Evolutionary conservation across 768 basidiomycete genomes (phyloP).

Genomic region (Rickenella mellea): DNA sequence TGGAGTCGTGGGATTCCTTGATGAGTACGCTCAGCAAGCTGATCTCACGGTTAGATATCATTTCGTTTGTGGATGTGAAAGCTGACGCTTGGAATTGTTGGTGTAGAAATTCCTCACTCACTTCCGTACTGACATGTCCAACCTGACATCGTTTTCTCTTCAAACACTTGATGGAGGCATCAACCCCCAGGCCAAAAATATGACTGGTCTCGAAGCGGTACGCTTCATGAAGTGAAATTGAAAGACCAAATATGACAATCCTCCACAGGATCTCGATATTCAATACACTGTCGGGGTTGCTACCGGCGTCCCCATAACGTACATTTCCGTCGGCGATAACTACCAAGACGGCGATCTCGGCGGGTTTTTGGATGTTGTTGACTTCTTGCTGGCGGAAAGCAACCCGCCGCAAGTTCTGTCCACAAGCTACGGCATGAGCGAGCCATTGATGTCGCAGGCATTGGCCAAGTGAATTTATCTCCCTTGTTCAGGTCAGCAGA

Average conservation of each 20-base stretch:
- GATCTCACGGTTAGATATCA: conserved; percentile 8
- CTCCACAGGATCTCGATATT: conserved; percentile 12
- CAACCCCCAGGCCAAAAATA: conserved; percentile 5
- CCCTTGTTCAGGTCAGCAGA: neutral
- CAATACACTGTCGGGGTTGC: conserved; percentile 14
- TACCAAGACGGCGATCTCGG: conserved; percentile 4
- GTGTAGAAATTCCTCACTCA: conserved; percentile 6
- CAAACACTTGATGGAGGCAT: conserved; percentile 13
- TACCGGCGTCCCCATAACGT: conserved; percentile 6
- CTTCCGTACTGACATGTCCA: conserved; percentile 7
- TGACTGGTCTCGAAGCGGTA: conserved; percentile 14
- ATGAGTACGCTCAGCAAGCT: conserved; percentile 10
- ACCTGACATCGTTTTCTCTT: conserved; percentile 7
- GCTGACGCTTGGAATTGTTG: neutral
- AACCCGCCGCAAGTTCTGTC: conserved; percentile 8
- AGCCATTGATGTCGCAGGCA: conserved; percentile 2
- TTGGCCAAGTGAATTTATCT: conserved; percentile 5
- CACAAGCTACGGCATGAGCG: conserved; percentile 7
- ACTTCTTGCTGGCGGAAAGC: conserved; percentile 8
- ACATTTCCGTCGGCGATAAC: conserved; percentile 9
- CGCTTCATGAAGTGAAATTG: neutral
- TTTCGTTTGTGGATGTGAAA: neutral
- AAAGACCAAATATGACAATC: neutral
- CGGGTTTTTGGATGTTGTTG: conserved; percentile 10
- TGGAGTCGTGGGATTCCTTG: conserved; percentile 11